Percentiles rank a stretch among this genome's conserved stretches.
Conservation (phyloP, 2,329 filamentous ascomycete species). For the Gyromitra esculenta region DNA sequence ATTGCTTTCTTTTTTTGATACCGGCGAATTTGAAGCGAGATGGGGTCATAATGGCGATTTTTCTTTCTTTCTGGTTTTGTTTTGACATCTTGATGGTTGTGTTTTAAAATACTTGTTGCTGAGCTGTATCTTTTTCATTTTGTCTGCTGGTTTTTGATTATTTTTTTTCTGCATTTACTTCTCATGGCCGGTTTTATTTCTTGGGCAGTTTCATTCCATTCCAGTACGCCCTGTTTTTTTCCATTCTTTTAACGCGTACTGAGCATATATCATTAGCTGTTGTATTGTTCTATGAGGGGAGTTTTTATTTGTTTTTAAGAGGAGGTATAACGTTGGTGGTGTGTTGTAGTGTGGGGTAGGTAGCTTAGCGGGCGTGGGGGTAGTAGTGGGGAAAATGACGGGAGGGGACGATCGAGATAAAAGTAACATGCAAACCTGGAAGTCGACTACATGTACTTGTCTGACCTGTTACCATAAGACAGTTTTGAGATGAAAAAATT, state of each 20-base stretch:
- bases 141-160: constrained; percentile 36
- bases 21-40: constrained; percentile 49
- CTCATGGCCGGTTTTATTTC: constrained; percentile 44
- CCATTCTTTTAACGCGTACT: constrained; percentile 40
- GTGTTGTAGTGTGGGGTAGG: background rate
- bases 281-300: constrained; percentile 44
- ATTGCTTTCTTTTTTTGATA: constrained; percentile 44
- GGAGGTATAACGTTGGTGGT: constrained; percentile 13
- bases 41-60: constrained; percentile 50
- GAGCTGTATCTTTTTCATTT: constrained; percentile 35
- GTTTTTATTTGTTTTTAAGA: constrained; percentile 35
- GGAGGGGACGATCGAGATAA: constrained; percentile 5
- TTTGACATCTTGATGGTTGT: constrained; percentile 47
- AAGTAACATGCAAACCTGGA: constrained; percentile 39
- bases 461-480: constrained; percentile 13
- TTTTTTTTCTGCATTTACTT: constrained; percentile 43
- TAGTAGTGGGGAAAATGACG: background rate
- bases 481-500: constrained; percentile 21
- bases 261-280: constrained; percentile 43
- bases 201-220: constrained; percentile 36
- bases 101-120: constrained; percentile 39
- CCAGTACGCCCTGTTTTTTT: constrained; percentile 32
- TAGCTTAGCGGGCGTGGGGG: constrained; percentile 7
- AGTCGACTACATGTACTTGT: constrained; percentile 24
- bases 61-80: constrained; percentile 38